Base-by-base conservation (phyloP, 2,329 filamentous ascomycete genomes). In the Epichloe aotearoae region DNA sequence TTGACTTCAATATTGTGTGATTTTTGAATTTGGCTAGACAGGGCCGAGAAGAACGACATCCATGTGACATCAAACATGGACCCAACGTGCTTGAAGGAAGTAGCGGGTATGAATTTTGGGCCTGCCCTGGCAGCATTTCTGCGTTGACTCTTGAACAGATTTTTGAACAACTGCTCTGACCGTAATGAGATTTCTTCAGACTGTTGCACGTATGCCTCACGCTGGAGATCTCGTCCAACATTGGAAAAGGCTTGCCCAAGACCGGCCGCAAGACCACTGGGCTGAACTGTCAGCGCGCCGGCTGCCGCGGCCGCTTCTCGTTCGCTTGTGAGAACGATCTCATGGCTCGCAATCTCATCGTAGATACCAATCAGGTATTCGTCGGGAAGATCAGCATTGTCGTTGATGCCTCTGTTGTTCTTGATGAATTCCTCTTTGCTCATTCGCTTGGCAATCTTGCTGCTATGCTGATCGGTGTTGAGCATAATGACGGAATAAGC, bases 21-120 rank as follows among this genome's bases (percentile, higher is more conserved):
- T 62, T 95, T 90, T 59, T 97, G 93, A 64, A 93, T 90, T 58
- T 94, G 87, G 47, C 87, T 90, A 1, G 91, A 96, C 26, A 98
- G 76, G 0, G 90, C 90, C 5, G 91, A 97, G 61, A 98, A 85
- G 66, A 96, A 94, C 10, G 91, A 95, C 91, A 97, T 98, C 93
- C 93, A 98, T 0, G 89, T 94, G 23, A 95, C 89, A 60, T 95
- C 90, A 62, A 98, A 97, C 93, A 98, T 98, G 1, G 93, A 89
- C 0, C 93, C 93, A 47, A 96, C 86, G 65, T 98, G 93, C 59
- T 88, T 91, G 64, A 88, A 90, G 0, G 90, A 97, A 1, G 88
- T 93, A 3, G 93, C 93, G 1, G 88, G 86, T 50, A 98, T 94
- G 66, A 93, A 98, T 73, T 82, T 69, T 74, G 83, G 60, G 66